Evolutionary conservation across 176 grass and related monocot genomes (phyloP), one percentile per base, ranked within the genome.

Genomic region (Alloteropsis semialata): DNA sequence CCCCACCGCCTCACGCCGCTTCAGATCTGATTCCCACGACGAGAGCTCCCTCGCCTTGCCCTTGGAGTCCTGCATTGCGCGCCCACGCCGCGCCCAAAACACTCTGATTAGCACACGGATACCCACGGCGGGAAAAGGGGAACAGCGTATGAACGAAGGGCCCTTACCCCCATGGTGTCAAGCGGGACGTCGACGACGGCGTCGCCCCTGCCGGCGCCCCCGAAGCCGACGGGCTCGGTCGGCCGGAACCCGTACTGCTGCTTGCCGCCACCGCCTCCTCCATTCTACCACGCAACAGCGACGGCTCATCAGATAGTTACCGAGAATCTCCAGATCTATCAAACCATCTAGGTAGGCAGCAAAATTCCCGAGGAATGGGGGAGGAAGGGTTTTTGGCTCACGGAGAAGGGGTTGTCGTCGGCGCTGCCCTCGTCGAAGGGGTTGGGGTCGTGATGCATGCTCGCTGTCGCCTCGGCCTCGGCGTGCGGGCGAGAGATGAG

Each of bases 1-100:
- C 14, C 91, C 59, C 21, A 97, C 94, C 82, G 79, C 81, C 57
- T 97, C 94, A 18, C 87, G 85, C 66, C 82, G 75, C 87, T 84
- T 94, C 74, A 97, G 94, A 80, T 92, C 89, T 65, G 84, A 75
- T 71, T 97, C 91, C 94, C 91, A 94, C 46, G 94, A 76, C 16
- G 89, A 81, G 72, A 97, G 89, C 78, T 97, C 94, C 88, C 86
- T 90, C 21, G 75, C 84, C 72, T 94, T 94, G 46, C 91, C 72
- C 82, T 86, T 89, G 3, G 89, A 88, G 75, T 89, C 91, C 94
- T 97, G 80, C 10, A 62, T 0, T 72, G 69, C 69, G 53, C 21
- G 10, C 10, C 19, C 9, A 45, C 7, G 75, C 13, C 22, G 2
- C 1, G 59, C 33, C 21, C 22, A 38, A 65, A 85, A 48, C 11